Percentiles rank a stretch among this genome's conserved stretches.
Conservation (phyloP, 148 eudicot genomes). For the Vaccinium myrtillus region DNA sequence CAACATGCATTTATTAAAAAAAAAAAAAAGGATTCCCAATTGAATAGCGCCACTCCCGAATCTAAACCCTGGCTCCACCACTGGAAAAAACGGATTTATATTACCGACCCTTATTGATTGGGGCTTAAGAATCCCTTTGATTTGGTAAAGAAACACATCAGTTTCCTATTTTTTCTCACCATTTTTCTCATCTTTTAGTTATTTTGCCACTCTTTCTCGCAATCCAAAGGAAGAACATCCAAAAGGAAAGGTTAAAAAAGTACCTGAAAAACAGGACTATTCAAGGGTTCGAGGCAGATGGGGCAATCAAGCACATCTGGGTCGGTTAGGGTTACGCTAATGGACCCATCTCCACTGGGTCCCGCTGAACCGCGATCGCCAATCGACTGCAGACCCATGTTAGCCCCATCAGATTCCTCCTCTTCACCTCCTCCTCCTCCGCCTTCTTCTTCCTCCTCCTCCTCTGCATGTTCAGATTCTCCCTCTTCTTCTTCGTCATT, state of each 20-base stretch:
- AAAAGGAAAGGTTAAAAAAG: not conserved
- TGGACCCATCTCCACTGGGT: conserved; percentile 19
- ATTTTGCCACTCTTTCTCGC: too few relatives aligned
- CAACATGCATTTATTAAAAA: too few relatives aligned
- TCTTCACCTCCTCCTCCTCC: not conserved
- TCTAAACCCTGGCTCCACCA: too few relatives aligned
- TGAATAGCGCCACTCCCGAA: too few relatives aligned
- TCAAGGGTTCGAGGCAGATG: conserved; percentile 57
- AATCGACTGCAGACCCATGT: not conserved
- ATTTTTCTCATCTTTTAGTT: not conserved
- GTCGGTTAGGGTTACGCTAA: conserved; percentile 50
- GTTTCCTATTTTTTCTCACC: not conserved
- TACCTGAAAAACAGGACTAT: conserved; percentile 77
- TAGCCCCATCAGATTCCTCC: not conserved
- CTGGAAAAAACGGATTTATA: too few relatives aligned
- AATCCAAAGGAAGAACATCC: not conserved
- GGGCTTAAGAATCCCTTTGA: too few relatives aligned
- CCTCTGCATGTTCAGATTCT: conserved; percentile 9
- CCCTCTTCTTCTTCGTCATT: not conserved
- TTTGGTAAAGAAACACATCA: not conserved
- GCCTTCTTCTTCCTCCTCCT: not conserved
- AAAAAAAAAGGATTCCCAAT: too few relatives aligned
- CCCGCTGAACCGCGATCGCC: conserved; percentile 2
- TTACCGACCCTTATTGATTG: too few relatives aligned
- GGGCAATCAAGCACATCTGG: conserved; percentile 91